A percentile compares a stretch with the other conserved stretches of the same genome.
Conservation (phyloP, 2,329 filamentous ascomycete species). For the Colletotrichum sansevieriae region DNA sequence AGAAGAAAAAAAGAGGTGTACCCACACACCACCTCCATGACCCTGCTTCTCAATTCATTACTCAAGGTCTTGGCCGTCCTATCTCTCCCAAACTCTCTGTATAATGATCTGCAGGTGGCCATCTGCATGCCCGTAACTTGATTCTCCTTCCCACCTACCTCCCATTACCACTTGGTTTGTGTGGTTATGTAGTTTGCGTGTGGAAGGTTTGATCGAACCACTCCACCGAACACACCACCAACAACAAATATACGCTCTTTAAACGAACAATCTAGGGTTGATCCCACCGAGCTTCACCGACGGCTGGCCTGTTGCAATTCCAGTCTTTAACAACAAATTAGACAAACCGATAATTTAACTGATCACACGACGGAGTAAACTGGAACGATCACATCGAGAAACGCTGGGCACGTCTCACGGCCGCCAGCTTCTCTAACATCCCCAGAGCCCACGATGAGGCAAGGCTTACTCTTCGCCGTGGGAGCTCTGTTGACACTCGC, state of each 20-base stretch:
- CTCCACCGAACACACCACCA: conserved; percentile 13
- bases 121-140: conserved; percentile 26
- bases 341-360: background rate
- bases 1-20: background rate
- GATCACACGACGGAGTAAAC: background rate
- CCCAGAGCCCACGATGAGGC: conserved; percentile 43
- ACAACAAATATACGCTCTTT: conserved; percentile 23
- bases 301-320: conserved; percentile 47
- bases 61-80: conserved; percentile 37
- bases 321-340: conserved; percentile 30
- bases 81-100: conserved; percentile 36
- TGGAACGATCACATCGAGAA: conserved; percentile 7
- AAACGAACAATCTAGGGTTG: conserved; percentile 43
- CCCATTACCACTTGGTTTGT: background rate
- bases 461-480: conserved; percentile 40
- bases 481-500: conserved; percentile 41
- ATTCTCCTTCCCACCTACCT: background rate
- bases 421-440: conserved; percentile 27
- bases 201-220: conserved; percentile 27
- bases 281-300: conserved; percentile 45
- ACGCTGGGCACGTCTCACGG: conserved; percentile 38
- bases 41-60: conserved; percentile 30
- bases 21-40: conserved; percentile 22
- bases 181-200: background rate
- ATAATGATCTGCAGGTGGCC: conserved; percentile 35